Evolutionary conservation across 2,329 filamentous ascomycete genomes (phyloP).

Genomic region (Decorospora gaudefroyi): DNA sequence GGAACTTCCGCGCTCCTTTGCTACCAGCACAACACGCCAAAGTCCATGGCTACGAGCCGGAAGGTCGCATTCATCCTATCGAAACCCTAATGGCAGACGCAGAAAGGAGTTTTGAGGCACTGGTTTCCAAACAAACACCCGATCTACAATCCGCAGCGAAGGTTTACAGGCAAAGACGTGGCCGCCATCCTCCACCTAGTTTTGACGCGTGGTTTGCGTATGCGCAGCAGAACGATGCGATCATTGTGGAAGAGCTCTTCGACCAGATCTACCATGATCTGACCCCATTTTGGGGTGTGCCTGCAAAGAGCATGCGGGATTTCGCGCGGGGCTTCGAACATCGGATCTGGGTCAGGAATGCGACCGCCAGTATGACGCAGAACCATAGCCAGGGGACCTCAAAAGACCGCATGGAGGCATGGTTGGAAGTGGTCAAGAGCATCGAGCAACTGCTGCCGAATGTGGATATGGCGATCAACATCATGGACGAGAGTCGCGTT

Average conservation of each 20-base stretch:
- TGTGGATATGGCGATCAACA: conserved; percentile 54
- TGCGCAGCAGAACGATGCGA: conserved; percentile 49
- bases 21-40: not conserved
- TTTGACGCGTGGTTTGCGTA: conserved; percentile 57
- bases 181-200: conserved; percentile 56
- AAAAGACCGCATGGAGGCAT: conserved; percentile 49
- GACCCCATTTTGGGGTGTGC: conserved; percentile 55
- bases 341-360: conserved; percentile 50
- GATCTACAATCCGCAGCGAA: conserved; percentile 47
- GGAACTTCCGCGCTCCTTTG: conserved; percentile 6
- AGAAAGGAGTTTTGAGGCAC: conserved; percentile 33
- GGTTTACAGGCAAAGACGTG: conserved; percentile 52
- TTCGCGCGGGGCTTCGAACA: conserved; percentile 48
- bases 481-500: conserved; percentile 56
- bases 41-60: not conserved
- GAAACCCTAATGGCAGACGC: conserved; percentile 46
- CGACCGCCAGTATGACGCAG: conserved; percentile 38
- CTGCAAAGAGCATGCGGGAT: conserved; percentile 49
- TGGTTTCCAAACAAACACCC: conserved; percentile 46
- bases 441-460: conserved; percentile 51
- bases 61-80: conserved; percentile 42
- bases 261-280: conserved; percentile 58
- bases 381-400: conserved; percentile 20
- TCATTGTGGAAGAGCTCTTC: conserved; percentile 57
- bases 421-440: conserved; percentile 48